Percentiles rank a stretch among this genome's conserved stretches.
Evolutionary conservation across 495 filamentous ascomycete species (phyloP).

Genomic region (Chaetomium fimeti): DNA sequence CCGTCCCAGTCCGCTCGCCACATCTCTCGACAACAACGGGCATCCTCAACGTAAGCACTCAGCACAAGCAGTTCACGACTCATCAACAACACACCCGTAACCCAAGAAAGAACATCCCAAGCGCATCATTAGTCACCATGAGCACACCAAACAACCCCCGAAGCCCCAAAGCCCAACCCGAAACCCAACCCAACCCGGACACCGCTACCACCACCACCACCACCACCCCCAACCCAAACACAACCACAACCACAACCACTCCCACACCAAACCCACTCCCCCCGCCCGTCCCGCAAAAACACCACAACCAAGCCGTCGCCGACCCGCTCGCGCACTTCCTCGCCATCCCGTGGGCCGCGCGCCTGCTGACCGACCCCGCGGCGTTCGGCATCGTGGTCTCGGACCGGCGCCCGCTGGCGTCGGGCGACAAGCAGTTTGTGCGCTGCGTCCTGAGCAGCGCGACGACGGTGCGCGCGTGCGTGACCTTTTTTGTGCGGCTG

Average conservation of each 20-base stretch:
- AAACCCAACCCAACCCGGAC: neutral
- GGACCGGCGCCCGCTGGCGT: conserved; percentile 26
- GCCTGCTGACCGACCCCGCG: conserved; percentile 24
- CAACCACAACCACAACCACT: neutral
- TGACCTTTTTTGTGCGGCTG: conserved; percentile 22
- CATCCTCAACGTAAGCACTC: neutral
- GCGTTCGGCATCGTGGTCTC: conserved; percentile 20
- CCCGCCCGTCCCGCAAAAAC: conserved; percentile 2
- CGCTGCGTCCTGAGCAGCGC: conserved; percentile 22
- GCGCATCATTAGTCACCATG: neutral
- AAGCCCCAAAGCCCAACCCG: neutral
- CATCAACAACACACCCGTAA: neutral
- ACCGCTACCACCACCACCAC: neutral
- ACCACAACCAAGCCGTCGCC: conserved; percentile 28
- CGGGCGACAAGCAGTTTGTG: conserved; percentile 28
- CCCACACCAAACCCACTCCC: neutral
- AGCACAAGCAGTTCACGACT: neutral
- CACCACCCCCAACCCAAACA: neutral
- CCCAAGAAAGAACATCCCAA: neutral
- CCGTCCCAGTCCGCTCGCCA: neutral
- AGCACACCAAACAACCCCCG: neutral
- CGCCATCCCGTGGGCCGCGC: conserved; percentile 26
- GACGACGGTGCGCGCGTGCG: conserved; percentile 28
- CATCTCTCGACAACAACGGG: neutral
- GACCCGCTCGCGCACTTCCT: conserved; percentile 32